Evolutionary conservation across 2,329 filamentous ascomycete genomes (phyloP), one percentile per base, ranked within the genome.

Genomic region (Calcarisporium arbuscula): DNA sequence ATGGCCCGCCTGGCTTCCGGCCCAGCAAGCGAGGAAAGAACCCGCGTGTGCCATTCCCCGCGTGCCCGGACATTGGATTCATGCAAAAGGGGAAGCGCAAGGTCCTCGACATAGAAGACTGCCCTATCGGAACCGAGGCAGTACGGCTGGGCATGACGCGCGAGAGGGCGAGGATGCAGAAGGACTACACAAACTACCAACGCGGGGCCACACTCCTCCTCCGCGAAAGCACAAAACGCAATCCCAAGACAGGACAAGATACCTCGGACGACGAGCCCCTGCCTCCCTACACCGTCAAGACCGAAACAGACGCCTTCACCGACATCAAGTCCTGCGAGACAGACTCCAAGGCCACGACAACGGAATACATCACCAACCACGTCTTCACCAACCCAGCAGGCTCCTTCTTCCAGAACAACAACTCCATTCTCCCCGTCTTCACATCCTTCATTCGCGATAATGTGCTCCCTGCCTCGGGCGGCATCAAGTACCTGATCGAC

Each of bases 331-430:
- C 80, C 4, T 96, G 86, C 67, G 77, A 94, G 47, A 95, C 89
- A 5, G 80, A 95, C 62, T 77, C 79, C 57, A 94, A 90, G 46
- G 82, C 75, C 44, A 84, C 73, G 32, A 81, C 85, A 4, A 89
- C 84, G 19, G 92, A 98, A 60, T 95, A 94, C 62, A 76, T 98
- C 43, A 86, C 82, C 53, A 65, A 79, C 58, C 92, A 83, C 65
- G 68, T 80, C 53, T 95, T 98, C 65, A 81, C 81, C 57, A 96
- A 94, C 65, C 86, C 85, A 4, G 92, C 92, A 9, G 89, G 89
- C 40, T 80, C 86, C 34, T 98, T 98, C 68, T 98, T 98, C 75
- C 92, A 98, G 57, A 98, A 98, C 72, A 98, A 98, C 74, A 96
- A 96, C 69, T 94, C 88, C 36, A 96, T 98, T 61, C 80, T 98